Conservation (phyloP, 108 stramenopile genomes). For the Skeletonema tropicum region DNA sequence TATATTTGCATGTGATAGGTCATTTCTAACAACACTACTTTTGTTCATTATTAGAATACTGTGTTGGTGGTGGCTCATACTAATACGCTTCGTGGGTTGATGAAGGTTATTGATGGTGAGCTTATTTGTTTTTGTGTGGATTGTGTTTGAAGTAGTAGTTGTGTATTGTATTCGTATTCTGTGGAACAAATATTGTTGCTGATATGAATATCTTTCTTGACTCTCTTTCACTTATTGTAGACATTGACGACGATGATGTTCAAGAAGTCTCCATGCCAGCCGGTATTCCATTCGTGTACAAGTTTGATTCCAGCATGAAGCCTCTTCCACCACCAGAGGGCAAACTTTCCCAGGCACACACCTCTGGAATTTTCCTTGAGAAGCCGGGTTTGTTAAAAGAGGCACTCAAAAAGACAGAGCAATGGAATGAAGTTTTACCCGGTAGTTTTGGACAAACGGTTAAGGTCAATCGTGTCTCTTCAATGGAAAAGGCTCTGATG, state of each 20-base stretch:
- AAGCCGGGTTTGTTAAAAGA: conserved; percentile 63
- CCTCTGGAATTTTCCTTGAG: conserved; percentile 58
- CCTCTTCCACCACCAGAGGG: conserved; percentile 47
- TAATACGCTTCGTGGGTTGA: conserved; percentile 74
- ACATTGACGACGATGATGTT: conserved; percentile 60
- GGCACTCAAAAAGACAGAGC: conserved; percentile 51
- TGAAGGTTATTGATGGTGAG: conserved; percentile 66
- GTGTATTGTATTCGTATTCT: background rate
- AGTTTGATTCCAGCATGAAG: conserved; percentile 68
- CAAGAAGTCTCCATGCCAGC: conserved; percentile 69
- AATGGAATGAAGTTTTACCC: conserved; percentile 32
- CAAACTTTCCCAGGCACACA: conserved; percentile 53
- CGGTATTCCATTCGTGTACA: conserved; percentile 77
- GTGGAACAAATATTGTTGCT: background rate
- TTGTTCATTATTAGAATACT: no score
- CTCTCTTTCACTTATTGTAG: background rate
- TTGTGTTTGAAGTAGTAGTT: no score
- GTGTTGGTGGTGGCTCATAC: conserved; percentile 84
- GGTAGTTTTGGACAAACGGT: conserved; percentile 40
- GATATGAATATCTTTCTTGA: no score
- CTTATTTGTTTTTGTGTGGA: no score
- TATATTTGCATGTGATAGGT: no score
- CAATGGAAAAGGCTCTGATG: conserved; percentile 41
- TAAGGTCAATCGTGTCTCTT: conserved; percentile 20
- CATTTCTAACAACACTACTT: no score